phyloP scores from a whole-genome alignment of 371 early-diverging fungal genomes.

The Lichtheimia hyalospora region DNA sequence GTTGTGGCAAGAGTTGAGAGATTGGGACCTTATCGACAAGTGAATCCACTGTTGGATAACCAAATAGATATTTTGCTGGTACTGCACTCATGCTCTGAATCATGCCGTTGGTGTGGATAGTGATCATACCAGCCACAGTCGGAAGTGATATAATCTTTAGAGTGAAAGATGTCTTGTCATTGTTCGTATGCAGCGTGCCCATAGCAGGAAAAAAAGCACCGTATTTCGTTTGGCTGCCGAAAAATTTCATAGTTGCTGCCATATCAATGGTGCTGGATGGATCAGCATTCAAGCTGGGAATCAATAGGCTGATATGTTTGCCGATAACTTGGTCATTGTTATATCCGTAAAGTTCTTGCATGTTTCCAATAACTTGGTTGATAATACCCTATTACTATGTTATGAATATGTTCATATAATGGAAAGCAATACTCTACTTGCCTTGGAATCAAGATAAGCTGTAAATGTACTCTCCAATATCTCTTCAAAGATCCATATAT shows the following conservation, averaged over 20 bases:
- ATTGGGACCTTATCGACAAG: constrained; percentile 54
- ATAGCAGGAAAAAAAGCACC: constrained; percentile 64
- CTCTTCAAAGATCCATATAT: constrained; percentile 76
- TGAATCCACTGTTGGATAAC: constrained; percentile 45
- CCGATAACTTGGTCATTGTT: constrained; percentile 48
- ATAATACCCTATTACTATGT: constrained; percentile 48
- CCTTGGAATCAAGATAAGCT: constrained; percentile 21
- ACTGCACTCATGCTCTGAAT: constrained; percentile 70
- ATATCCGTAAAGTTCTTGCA: constrained; percentile 61
- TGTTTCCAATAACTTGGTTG: constrained; percentile 44
- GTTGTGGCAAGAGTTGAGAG: constrained; percentile 60
- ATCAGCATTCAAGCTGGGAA: constrained; percentile 43
- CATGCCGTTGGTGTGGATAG: constrained; percentile 50
- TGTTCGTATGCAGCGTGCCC: constrained; percentile 25
- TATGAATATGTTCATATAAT: too few relatives aligned
- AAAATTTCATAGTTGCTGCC: constrained; percentile 49
- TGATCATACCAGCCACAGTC: constrained; percentile 67
- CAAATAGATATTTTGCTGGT: constrained; percentile 73
- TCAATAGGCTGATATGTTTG: constrained; percentile 46
- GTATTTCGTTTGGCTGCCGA: constrained; percentile 54
- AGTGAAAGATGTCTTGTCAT: background rate
- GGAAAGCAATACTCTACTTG: too few relatives aligned
- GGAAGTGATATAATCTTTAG: constrained; percentile 65
- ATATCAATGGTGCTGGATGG: constrained; percentile 31
- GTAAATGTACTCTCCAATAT: constrained; percentile 54